These are phyloP conservation scores for Solanum rostratum DNA, from an alignment of 257 asterid genomes.

Conservation along the genomic window DNA sequence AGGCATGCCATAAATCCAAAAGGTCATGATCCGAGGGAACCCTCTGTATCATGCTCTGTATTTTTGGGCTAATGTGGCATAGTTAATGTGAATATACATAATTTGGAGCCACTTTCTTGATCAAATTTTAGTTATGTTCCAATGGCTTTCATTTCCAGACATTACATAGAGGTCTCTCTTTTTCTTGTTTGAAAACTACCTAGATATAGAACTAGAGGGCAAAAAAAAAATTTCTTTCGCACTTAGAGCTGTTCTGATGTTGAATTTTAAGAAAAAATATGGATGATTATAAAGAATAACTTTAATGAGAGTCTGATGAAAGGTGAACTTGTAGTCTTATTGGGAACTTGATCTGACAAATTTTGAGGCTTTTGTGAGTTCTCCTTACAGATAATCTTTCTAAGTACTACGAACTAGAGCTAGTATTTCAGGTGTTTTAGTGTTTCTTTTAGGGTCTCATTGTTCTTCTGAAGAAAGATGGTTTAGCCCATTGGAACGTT, in stretches of 20 bases:
- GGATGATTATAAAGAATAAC: not conserved
- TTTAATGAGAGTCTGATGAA: not conserved
- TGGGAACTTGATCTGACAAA: not conserved
- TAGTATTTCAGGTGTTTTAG: not conserved
- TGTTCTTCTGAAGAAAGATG: not conserved
- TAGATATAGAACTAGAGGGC: not conserved
- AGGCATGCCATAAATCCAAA: not conserved
- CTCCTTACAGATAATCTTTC: not conserved
- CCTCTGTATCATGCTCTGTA: not conserved
- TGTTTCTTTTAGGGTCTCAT: not conserved
- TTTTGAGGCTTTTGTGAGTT: not conserved
- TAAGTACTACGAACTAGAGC: not conserved
- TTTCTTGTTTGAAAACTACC: not conserved
- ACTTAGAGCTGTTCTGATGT: not conserved
- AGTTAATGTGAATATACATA: not conserved
- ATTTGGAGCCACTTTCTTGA: not conserved
- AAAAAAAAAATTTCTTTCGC: not conserved
- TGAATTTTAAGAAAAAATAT: not conserved
- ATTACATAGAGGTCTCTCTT: not conserved
- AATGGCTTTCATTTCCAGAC: not conserved
- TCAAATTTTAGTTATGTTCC: not conserved
- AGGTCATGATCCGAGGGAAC: not conserved
- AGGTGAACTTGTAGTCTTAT: not conserved
- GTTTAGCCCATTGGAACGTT: not conserved
- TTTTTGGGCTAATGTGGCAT: not conserved